Conservation (phyloP, 2,329 filamentous ascomycete genomes). For the Ophiostoma sp. region DNA sequence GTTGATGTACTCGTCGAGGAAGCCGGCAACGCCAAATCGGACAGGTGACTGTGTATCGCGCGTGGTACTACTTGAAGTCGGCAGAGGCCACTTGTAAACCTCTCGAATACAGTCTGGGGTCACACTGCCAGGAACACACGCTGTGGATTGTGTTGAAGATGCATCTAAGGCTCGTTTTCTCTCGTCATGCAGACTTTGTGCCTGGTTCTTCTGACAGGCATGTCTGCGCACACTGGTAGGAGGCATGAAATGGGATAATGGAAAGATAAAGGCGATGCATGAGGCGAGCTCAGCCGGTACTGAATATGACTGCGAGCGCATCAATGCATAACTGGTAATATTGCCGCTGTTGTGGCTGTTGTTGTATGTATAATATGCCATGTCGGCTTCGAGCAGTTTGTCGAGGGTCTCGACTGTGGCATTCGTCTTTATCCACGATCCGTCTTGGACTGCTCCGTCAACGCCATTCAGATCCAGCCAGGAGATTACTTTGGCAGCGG, state of each 20-base stretch:
- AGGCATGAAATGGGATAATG: conserved; percentile 46
- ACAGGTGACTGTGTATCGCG: conserved; percentile 32
- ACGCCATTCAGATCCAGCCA: conserved; percentile 43
- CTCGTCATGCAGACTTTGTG: neutral
- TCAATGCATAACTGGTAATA: conserved; percentile 31
- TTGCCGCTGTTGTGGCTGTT: conserved; percentile 24
- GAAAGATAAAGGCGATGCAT: conserved; percentile 44
- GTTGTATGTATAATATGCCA: conserved; percentile 41
- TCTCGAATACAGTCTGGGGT: conserved; percentile 40
- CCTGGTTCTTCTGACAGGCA: too few relatives aligned
- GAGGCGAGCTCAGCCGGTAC: conserved; percentile 39
- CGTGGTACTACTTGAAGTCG: conserved; percentile 10
- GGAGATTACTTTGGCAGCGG: conserved; percentile 36
- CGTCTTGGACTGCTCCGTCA: conserved; percentile 32
- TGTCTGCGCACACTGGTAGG: conserved; percentile 29
- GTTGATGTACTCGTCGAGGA: conserved; percentile 46
- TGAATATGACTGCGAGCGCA: conserved; percentile 43
- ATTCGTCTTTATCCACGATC: conserved; percentile 42
- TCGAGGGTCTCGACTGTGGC: conserved; percentile 39
- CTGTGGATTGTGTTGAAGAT: neutral
- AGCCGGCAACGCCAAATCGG: conserved; percentile 45
- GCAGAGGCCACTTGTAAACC: conserved; percentile 41
- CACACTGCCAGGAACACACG: conserved; percentile 34
- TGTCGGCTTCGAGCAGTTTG: conserved; percentile 39
- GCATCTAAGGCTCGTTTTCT: neutral